Evolutionary conservation across 1,284 basidiomycete species (phyloP).

Genomic region (Fomitopsis pinicola): DNA sequence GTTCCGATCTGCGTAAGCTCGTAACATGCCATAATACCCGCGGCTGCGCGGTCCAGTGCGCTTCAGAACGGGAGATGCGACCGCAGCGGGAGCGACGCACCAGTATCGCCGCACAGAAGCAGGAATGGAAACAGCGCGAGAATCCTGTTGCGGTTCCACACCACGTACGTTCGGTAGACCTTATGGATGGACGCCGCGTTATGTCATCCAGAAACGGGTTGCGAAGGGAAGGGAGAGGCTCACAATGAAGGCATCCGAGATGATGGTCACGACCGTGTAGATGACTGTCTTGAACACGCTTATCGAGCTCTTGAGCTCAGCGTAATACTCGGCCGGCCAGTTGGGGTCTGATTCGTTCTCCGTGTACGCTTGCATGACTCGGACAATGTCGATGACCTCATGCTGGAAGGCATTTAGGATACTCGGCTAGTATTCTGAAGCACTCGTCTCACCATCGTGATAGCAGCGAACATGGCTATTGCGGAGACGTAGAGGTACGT

Average conservation of each 20-base stretch:
- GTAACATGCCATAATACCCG: neutral
- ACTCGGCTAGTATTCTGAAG: neutral
- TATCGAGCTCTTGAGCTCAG: neutral
- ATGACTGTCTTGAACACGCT: neutral
- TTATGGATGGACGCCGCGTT: neutral
- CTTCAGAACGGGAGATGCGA: too few species aligned
- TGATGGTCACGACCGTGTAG: neutral
- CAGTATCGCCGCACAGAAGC: neutral
- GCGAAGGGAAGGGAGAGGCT: neutral
- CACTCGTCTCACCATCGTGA: neutral
- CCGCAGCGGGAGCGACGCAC: neutral
- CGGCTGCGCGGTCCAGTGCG: neutral
- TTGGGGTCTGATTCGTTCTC: neutral
- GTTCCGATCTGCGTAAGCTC: neutral
- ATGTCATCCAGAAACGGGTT: neutral
- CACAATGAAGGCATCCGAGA: neutral
- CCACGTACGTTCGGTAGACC: neutral
- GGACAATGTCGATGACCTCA: neutral
- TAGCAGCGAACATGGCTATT: neutral
- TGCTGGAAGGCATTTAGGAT: neutral
- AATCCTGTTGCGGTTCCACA: neutral
- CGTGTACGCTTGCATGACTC: neutral
- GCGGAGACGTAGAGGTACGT: neutral
- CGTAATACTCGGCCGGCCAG: neutral
- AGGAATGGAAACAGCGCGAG: neutral